Conservation (phyloP, 371 early-diverging fungal genomes). For the Mucor sp. region DNA sequence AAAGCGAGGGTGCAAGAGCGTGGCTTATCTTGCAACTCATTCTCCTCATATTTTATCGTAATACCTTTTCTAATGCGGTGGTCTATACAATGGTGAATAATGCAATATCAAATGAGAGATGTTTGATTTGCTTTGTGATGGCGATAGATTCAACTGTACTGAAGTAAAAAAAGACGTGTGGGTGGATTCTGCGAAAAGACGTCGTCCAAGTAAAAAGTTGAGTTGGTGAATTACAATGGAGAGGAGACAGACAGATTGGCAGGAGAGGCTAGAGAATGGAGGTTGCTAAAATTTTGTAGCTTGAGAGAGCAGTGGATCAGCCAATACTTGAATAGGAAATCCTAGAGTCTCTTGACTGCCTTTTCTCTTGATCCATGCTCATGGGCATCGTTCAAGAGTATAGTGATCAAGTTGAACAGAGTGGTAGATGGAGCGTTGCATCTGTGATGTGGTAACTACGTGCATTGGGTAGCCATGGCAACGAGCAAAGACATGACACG, state of each 20-base stretch:
- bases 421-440: background rate
- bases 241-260: background rate
- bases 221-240: background rate
- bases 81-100: background rate
- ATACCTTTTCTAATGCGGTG: constrained; percentile 7
- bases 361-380: background rate
- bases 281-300: constrained; percentile 4
- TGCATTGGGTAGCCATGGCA: background rate
- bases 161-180: background rate
- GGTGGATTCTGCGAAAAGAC: background rate
- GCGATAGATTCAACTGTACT: background rate
- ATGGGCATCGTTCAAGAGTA: background rate
- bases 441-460: background rate
- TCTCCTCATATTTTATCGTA: constrained; percentile 10
- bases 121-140: background rate
- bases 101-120: background rate
- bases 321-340: constrained; percentile 4
- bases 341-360: background rate
- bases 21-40: constrained; percentile 9
- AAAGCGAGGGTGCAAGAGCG: background rate
- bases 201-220: background rate
- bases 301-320: background rate
- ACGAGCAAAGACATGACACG: background rate
- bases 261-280: constrained; percentile 1
- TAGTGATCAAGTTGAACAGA: background rate